These are phyloP conservation scores for Achaetomiella virescens DNA, from an alignment of 495 filamentous ascomycete genomes.

Conservation along the genomic window DNA sequence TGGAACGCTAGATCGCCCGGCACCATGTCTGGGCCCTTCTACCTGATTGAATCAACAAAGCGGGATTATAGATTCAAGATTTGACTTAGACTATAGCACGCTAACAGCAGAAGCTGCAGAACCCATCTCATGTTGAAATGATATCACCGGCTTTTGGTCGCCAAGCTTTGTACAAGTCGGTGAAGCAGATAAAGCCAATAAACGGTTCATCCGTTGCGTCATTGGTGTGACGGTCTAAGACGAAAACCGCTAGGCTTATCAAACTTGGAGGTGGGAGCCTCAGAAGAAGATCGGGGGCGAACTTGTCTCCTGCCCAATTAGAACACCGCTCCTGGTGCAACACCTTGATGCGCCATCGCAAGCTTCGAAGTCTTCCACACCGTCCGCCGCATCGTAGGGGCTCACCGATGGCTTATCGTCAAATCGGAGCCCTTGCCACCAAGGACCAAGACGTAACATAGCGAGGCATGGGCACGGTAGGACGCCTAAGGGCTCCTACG, in stretches of 20 bases:
- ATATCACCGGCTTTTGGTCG: no score
- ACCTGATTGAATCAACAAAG: no score
- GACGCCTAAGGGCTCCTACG: neutral
- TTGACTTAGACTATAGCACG: no score
- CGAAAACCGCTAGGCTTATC: neutral
- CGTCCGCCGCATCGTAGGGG: neutral
- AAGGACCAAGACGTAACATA: neutral
- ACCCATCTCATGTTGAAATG: no score
- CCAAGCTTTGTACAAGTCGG: no score
- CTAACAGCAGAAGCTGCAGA: no score
- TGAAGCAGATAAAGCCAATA: neutral
- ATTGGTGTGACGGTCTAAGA: neutral
- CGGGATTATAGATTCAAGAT: no score
- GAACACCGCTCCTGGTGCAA: no score
- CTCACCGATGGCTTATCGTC: neutral
- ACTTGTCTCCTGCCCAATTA: no score
- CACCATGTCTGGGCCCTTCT: no score
- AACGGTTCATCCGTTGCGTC: neutral
- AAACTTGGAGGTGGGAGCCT: neutral
- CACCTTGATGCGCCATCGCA: no score
- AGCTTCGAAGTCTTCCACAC: neutral
- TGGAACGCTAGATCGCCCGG: no score
- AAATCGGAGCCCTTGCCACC: neutral
- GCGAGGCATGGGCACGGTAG: neutral
- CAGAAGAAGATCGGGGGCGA: neutral